Evolutionary conservation across 2,329 filamentous ascomycete species (phyloP), one percentile per base, ranked within the genome.

Genomic region (Fusarium sp.): DNA sequence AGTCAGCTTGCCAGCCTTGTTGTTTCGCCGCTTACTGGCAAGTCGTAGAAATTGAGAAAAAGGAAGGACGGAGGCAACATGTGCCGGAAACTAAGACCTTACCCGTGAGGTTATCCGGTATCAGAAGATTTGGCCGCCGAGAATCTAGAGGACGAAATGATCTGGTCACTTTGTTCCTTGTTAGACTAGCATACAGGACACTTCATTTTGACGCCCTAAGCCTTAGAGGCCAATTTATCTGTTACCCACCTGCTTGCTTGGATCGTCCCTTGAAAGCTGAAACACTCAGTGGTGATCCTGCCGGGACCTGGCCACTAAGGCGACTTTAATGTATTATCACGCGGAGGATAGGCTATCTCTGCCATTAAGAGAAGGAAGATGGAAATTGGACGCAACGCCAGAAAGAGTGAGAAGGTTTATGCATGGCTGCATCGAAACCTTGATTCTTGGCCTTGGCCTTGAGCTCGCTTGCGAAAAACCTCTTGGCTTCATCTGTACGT

Each of bases 201-300:
- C 34, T 38, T n/a, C 18, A 38, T 38, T n/a, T n/a, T 38, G 34
- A 38, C 34, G 6, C 34, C 34, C 10, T 38, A 38, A 38, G 34
- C 18, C 18, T n/a, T 38, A n/a, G 34, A 38, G 18, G 18, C 12
- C 7, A 38, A 38, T 38, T 38, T 38, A 38, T n/a, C 18, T 38
- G 34, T n/a, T n/a, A 38, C 34, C 34, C 34, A 38, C 34, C 34
- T 38, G 6, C 18, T 38, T 38, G 30, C 50, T 53, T 53, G 47
- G 55, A 61, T 54, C 46, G 46, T 46, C 56, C 29, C 38, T 62
- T 22, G 2, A 54, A 50, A 46, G 44, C 43, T 67, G 63, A 66
- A 66, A 66, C 63, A 44, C 63, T 61, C 45, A 49, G 30, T 44
- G 53, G 42, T 22, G 34, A 52, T 65, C 44, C 56, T 55, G 43